phyloP scores from a whole-genome alignment of 1,139 yeast genomes.

The Geotrichum australiense region DNA sequence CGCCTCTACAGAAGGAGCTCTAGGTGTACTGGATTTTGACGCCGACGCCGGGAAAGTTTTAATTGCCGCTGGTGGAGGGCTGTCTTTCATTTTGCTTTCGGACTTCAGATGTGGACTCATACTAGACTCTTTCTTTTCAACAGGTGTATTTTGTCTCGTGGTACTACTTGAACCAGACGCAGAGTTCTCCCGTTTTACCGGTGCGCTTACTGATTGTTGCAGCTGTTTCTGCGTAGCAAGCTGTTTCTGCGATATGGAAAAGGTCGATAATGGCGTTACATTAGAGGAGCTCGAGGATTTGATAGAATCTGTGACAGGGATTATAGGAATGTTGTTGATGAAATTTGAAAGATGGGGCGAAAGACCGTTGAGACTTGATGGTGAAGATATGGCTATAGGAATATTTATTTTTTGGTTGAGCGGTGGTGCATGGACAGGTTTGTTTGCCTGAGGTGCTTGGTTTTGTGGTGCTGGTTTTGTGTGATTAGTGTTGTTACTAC shows the following conservation, averaged over 20 bases:
- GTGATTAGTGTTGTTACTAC: not conserved
- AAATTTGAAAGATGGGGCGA: constrained; percentile 10
- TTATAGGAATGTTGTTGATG: constrained; percentile 4
- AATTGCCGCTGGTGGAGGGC: no score
- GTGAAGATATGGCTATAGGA: constrained; percentile 15
- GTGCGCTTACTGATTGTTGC: constrained; percentile 1
- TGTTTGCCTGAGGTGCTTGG: not conserved
- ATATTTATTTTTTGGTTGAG: constrained; percentile 13
- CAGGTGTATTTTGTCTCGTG: constrained; percentile 3
- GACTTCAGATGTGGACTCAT: not conserved
- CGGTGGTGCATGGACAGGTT: not conserved
- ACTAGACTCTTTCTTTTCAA: not conserved
- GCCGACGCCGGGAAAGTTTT: no score
- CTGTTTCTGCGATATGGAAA: not conserved
- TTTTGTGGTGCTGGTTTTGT: not conserved
- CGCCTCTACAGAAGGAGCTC: not conserved
- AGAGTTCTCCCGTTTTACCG: not conserved
- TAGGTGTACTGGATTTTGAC: no score
- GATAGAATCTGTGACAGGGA: constrained; percentile 3
- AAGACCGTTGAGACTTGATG: constrained; percentile 9
- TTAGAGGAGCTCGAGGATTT: not conserved
- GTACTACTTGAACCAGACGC: not conserved
- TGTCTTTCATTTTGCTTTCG: no score
- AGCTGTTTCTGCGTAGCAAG: not conserved
- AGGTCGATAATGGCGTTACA: not conserved